These are phyloP conservation scores for Letharia columbiana DNA, from an alignment of 495 filamentous ascomycete genomes.

Conservation along the genomic window DNA sequence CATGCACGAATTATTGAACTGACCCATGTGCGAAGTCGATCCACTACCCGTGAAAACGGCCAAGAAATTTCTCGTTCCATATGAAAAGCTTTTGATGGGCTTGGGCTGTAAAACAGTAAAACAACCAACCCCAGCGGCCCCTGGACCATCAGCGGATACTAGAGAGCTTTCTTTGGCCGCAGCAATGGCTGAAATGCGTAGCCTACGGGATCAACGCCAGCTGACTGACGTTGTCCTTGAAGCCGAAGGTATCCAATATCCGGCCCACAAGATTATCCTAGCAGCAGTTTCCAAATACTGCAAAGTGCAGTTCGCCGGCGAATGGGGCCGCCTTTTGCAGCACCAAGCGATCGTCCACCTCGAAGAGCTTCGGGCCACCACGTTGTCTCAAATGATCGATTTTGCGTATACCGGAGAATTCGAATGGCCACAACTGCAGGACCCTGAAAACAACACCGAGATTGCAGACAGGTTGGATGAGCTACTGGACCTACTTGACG, in stretches of 20 bases:
- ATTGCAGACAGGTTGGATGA: slow-evolving; percentile 14
- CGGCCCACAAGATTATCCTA: slow-evolving; percentile 27
- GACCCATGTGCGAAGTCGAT: slow-evolving; percentile 12
- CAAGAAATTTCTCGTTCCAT: slow-evolving; percentile 25
- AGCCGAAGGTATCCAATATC: slow-evolving; percentile 20
- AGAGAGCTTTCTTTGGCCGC: slow-evolving; percentile 10
- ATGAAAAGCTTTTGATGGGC: slow-evolving; percentile 24
- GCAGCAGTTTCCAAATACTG: slow-evolving; percentile 26
- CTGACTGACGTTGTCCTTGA: slow-evolving; percentile 26
- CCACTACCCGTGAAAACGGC: slow-evolving; percentile 20
- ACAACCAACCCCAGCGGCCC: slow-evolving; percentile 22
- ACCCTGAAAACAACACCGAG: slow-evolving; percentile 17
- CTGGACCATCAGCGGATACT: neutral
- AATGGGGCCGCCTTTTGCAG: slow-evolving; percentile 16
- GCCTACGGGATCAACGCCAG: slow-evolving; percentile 20
- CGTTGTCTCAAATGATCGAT: slow-evolving; percentile 25
- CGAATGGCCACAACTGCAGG: slow-evolving; percentile 17
- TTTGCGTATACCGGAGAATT: slow-evolving; percentile 27
- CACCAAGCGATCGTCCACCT: slow-evolving; percentile 16
- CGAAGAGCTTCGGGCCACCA: slow-evolving; percentile 14
- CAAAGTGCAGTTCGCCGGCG: slow-evolving; percentile 21
- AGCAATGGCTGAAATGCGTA: slow-evolving; percentile 8
- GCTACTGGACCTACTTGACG: slow-evolving; percentile 25
- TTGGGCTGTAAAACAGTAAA: slow-evolving; percentile 25
- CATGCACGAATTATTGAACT: no score